Evolutionary conservation across 257 asterid genomes (phyloP).

Genomic region (Rubia yunnanensis): DNA sequence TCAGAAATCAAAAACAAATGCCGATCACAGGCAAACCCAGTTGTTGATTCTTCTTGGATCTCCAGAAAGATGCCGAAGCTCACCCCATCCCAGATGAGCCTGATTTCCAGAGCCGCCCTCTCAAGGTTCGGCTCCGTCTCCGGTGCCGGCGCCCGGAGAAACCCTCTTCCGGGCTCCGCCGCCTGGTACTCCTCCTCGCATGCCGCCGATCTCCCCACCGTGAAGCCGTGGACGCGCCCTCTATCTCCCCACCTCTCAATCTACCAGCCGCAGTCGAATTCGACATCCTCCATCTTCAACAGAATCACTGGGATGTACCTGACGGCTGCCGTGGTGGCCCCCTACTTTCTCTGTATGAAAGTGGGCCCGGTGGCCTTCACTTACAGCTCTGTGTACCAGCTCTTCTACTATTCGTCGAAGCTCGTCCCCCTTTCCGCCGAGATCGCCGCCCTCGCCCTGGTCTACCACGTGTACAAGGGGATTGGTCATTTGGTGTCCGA

Average conservation of each 20-base stretch:
- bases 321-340: slow-evolving; percentile 1
- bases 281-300: slow-evolving; percentile 7
- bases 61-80: not conserved
- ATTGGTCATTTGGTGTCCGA: slow-evolving; percentile 10
- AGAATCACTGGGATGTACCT: not conserved
- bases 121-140: not conserved
- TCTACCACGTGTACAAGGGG: slow-evolving; percentile 17
- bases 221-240: slow-evolving; percentile 5
- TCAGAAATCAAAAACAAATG: not conserved
- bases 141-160: not conserved
- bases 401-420: slow-evolving; percentile 22
- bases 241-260: slow-evolving; percentile 11
- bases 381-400: slow-evolving; percentile 3
- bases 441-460: slow-evolving; percentile 23
- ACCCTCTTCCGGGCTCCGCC: not conserved
- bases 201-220: not conserved
- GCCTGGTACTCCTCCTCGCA: slow-evolving; percentile 3
- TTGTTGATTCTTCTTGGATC: not conserved
- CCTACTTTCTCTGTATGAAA: slow-evolving; percentile 5
- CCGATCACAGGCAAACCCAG: not conserved
- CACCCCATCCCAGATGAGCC: slow-evolving; percentile 3
- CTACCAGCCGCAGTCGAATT: slow-evolving; percentile 9
- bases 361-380: not conserved
- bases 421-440: slow-evolving; percentile 17
- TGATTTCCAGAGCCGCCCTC: slow-evolving; percentile 6